A percentile compares a stretch with the other conserved stretches of the same genome.
phyloP scores from a whole-genome alignment of 1,284 basidiomycete genomes.

The Volvariella surrecta region DNA sequence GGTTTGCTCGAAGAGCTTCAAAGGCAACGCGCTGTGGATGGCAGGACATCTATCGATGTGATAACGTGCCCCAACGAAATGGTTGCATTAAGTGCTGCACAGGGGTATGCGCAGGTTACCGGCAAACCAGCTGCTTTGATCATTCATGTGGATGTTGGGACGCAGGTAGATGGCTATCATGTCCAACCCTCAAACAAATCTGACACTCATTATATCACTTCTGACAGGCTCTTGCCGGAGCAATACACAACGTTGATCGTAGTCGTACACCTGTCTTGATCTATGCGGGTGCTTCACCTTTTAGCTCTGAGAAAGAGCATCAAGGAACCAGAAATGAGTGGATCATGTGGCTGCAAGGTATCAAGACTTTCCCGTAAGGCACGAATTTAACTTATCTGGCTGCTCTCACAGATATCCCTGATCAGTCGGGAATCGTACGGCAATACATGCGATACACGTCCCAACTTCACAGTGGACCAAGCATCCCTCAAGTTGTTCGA shows the following conservation, averaged over 20 bases:
- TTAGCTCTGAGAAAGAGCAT: constrained; percentile 43
- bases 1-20: constrained; percentile 61
- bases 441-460: constrained; percentile 64
- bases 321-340: constrained; percentile 64
- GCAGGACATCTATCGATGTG: constrained; percentile 36
- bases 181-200: constrained; percentile 4
- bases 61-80: constrained; percentile 69
- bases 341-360: constrained; percentile 67
- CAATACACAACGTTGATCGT: constrained; percentile 62
- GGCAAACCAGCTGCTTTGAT: constrained; percentile 63
- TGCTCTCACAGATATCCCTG: constrained; percentile 63
- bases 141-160: constrained; percentile 68
- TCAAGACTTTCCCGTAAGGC: no score
- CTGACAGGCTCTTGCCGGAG: constrained; percentile 53
- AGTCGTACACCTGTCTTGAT: constrained; percentile 58
- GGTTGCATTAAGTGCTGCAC: constrained; percentile 65
- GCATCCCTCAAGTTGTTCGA: constrained; percentile 38
- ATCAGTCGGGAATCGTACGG: constrained; percentile 58
- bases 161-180: constrained; percentile 34
- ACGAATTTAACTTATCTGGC: no score
- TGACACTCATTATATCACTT: constrained; percentile 2
- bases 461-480: constrained; percentile 48
- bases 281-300: constrained; percentile 61
- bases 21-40: constrained; percentile 24
- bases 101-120: constrained; percentile 59